Base-by-base conservation (phyloP, 495 filamentous ascomycete genomes). In the Polyplosphaeria fusca region DNA sequence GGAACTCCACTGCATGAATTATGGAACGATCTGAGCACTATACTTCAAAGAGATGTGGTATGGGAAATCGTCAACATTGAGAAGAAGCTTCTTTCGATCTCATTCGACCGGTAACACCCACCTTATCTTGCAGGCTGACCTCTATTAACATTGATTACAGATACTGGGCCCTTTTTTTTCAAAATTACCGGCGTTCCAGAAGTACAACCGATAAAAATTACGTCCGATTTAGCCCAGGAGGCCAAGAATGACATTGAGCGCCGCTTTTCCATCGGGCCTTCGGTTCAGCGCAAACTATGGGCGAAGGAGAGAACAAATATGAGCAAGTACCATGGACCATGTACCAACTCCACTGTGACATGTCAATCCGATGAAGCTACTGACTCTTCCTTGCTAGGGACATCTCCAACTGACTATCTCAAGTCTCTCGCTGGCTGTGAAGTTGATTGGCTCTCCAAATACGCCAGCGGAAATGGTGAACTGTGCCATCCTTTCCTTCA, bases 251-350 rank as follows among this genome's bases (percentile, higher is more conserved):
- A 23, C 16, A 19, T 58, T 16, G 18, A 42, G 32, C 42, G 46
- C 24, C 20, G 38, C 14, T 60, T 35, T 32, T 53, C 18, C 48
- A 60, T 60, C 24, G 56, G 56, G 18, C 56, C 56, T 1, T 39
- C 32, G 5, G 30, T 32, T 42, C 48, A 24, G 47, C 53, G 49
- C 39, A 49, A 60, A 20, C 54, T 60, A 40, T 60, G 40, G 38
- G 47, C 45, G 35, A 60, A 60, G 20, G 38, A 54, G 40, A 37
- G 49, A 11, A 45, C 26, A n/a, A 25, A 45, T 3, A 53, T 60
- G 56, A 48, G n/a, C n/a, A n/a, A 35, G 38, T 39, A 53, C 20
- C 56, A 54, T 18, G 56, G 56, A 26, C 56, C 56, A 24, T 60
- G 48, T 53, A 47, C 42, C n/a, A n/a, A n/a, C n/a, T n/a, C n/a